phyloP scores from a whole-genome alignment of 2,329 filamentous ascomycete genomes.

The Aspergillus sp. region DNA sequence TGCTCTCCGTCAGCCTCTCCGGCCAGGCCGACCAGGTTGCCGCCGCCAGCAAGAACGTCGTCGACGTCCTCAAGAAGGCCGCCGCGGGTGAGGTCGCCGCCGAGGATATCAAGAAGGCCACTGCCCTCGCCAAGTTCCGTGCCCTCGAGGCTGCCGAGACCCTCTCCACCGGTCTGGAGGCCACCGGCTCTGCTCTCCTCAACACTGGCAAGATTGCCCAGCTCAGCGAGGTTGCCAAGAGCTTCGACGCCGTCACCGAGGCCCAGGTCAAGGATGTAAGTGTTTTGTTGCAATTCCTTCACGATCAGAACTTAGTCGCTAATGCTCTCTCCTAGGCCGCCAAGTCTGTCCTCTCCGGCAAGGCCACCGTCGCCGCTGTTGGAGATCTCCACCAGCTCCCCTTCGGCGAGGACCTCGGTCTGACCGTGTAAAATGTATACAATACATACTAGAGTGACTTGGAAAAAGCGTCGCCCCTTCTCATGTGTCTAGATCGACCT shows the following conservation, averaged over 20 bases:
- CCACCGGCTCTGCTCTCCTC: constrained; percentile 80
- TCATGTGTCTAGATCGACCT: constrained; percentile 36
- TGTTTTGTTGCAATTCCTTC: constrained; percentile 18
- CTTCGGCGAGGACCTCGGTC: constrained; percentile 88
- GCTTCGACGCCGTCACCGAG: constrained; percentile 74
- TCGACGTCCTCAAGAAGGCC: constrained; percentile 78
- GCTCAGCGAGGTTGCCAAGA: constrained; percentile 74
- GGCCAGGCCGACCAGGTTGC: constrained; percentile 72
- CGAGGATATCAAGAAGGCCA: constrained; percentile 88
- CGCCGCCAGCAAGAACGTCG: constrained; percentile 70
- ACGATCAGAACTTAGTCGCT: not conserved
- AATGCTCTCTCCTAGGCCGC: constrained; percentile 63
- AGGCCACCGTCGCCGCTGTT: constrained; percentile 83
- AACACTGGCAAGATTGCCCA: constrained; percentile 80
- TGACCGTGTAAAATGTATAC: constrained; percentile 73
- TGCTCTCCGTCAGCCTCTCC: constrained; percentile 77
- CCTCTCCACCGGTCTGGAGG: constrained; percentile 71
- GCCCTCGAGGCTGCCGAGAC: constrained; percentile 79
- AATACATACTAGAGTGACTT: constrained; percentile 34
- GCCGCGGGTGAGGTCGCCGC: constrained; percentile 71
- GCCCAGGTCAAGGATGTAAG: constrained; percentile 84
- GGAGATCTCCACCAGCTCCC: constrained; percentile 90
- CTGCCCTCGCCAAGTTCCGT: constrained; percentile 90
- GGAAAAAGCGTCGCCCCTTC: constrained; percentile 27
- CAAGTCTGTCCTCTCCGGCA: constrained; percentile 81